Percentiles rank a stretch among this genome's conserved stretches.
These are phyloP conservation scores for Pleurozium schreberi DNA, from an alignment of 225 moss, liverwort and hornwort genomes.

Conservation along the genomic window DNA sequence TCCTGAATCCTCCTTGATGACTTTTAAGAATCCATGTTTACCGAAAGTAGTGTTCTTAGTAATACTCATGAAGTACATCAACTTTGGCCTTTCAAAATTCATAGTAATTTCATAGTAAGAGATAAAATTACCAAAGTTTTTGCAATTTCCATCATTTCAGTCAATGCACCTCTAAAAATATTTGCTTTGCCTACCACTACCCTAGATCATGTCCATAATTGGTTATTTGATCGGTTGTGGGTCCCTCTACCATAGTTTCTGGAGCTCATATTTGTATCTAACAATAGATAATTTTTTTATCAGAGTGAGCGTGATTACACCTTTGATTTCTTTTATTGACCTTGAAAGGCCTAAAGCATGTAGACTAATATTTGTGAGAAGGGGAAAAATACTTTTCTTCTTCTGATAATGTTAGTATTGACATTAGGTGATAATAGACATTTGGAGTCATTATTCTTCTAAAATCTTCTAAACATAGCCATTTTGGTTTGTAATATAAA, in stretches of 20 bases:
- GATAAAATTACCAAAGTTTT: too few relatives aligned
- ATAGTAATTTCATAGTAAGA: too few relatives aligned
- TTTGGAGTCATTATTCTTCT: not conserved
- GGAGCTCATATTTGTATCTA: not conserved
- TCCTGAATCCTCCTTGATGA: not conserved
- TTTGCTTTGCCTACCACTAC: too few relatives aligned
- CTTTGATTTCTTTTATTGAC: not conserved
- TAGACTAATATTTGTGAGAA: not conserved
- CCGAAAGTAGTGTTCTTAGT: not conserved
- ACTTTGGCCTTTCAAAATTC: too few relatives aligned
- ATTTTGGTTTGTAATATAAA: not conserved
- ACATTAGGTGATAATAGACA: not conserved
- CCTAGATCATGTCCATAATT: too few relatives aligned
- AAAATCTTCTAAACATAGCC: not conserved
- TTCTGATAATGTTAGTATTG: not conserved
- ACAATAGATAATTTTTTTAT: not conserved
- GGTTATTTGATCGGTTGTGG: too few relatives aligned
- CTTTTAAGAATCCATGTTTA: not conserved
- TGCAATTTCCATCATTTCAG: too few relatives aligned
- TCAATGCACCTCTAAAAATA: too few relatives aligned
- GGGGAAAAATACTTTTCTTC: not conserved
- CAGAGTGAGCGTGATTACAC: not conserved
- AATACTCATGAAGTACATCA: not conserved
- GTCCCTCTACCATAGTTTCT: too few relatives aligned
- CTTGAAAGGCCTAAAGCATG: not conserved